phyloP scores from a whole-genome alignment of 2,329 filamentous ascomycete genomes.

The Aspergillus ochraceus region DNA sequence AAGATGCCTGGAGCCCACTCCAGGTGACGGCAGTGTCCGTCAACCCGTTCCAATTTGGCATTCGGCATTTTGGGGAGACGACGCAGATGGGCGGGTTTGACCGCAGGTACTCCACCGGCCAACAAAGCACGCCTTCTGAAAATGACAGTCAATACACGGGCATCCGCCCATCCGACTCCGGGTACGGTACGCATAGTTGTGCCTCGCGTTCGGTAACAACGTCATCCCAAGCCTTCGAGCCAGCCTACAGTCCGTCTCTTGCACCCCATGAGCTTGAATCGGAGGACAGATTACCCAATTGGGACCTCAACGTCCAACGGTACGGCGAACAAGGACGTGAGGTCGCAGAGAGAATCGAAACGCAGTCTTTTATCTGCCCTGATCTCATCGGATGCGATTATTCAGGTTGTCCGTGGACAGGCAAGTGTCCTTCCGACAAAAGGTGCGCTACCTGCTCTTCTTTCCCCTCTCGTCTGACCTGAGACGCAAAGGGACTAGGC shows the following conservation, averaged over 20 bases:
- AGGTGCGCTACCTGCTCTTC: conserved; percentile 27
- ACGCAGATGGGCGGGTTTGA: conserved; percentile 23
- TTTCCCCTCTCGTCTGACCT: no score
- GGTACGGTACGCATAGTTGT: conserved; percentile 34
- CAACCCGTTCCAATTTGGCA: conserved; percentile 18
- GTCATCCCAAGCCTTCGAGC: conserved; percentile 29
- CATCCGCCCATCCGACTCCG: conserved; percentile 34
- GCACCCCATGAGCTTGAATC: conserved; percentile 23
- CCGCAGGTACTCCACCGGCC: conserved; percentile 23
- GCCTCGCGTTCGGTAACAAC: conserved; percentile 30
- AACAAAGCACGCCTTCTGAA: conserved; percentile 33
- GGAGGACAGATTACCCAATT: conserved; percentile 17
- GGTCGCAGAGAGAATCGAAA: conserved; percentile 45
- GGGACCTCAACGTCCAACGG: conserved; percentile 17
- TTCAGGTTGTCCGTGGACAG: conserved; percentile 33
- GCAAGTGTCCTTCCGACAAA: conserved; percentile 43
- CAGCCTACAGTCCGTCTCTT: conserved; percentile 27
- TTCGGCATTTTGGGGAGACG: conserved; percentile 19
- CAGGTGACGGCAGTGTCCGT: conserved; percentile 27
- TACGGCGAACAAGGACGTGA: conserved; percentile 17
- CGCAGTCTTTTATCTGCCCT: conserved; percentile 55
- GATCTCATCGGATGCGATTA: conserved; percentile 31
- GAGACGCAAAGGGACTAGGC: neutral
- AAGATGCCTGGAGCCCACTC: conserved; percentile 36
- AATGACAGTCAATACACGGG: conserved; percentile 33